Evolutionary conservation across 441 rosid genomes (phyloP).

Genomic region (Eruca vesicaria): DNA sequence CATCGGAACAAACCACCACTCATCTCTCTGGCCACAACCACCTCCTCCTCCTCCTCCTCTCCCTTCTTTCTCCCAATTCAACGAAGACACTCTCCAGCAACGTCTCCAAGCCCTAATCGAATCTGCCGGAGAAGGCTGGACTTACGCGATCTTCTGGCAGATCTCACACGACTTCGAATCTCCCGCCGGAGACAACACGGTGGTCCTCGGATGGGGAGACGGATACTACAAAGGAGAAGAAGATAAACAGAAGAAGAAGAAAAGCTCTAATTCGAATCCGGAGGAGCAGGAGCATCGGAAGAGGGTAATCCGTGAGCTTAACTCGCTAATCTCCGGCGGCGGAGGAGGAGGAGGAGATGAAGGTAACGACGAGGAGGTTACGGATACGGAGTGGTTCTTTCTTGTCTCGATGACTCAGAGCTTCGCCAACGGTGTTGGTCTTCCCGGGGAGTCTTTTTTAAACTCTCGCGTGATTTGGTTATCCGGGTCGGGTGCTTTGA

Average conservation of each 20-base stretch:
- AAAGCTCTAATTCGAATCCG: conserved; percentile 17
- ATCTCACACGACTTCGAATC: conserved; percentile 49
- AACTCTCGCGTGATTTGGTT: conserved; percentile 61
- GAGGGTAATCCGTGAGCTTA: conserved; percentile 68
- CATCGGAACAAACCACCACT: conserved; percentile 71
- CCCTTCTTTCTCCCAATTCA: conserved; percentile 20
- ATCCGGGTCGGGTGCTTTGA: conserved; percentile 56
- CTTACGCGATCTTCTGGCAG: conserved; percentile 94
- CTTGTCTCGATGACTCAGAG: conserved; percentile 84
- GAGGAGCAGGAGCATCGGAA: conserved; percentile 78
- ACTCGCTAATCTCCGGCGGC: conserved; percentile 64
- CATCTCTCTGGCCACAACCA: conserved; percentile 58
- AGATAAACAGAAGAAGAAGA: conserved; percentile 52
- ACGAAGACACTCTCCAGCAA: conserved; percentile 78
- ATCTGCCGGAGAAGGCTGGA: conserved; percentile 65
- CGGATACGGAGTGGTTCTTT: conserved; percentile 90
- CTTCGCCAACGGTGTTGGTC: conserved; percentile 56
- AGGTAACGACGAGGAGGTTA: conserved; percentile 76
- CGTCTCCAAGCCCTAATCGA: conserved; percentile 78
- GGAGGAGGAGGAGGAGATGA: conserved; percentile 45
- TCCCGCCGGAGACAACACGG: conserved; percentile 17
- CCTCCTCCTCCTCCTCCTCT: conserved; percentile 31
- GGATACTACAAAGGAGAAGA: conserved; percentile 87
- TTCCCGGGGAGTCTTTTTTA: conserved; percentile 67
- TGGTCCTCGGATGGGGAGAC: conserved; percentile 79